Base-by-base conservation (phyloP, 106 monocot genomes). In the Dendrobium chrysotoxum region DNA sequence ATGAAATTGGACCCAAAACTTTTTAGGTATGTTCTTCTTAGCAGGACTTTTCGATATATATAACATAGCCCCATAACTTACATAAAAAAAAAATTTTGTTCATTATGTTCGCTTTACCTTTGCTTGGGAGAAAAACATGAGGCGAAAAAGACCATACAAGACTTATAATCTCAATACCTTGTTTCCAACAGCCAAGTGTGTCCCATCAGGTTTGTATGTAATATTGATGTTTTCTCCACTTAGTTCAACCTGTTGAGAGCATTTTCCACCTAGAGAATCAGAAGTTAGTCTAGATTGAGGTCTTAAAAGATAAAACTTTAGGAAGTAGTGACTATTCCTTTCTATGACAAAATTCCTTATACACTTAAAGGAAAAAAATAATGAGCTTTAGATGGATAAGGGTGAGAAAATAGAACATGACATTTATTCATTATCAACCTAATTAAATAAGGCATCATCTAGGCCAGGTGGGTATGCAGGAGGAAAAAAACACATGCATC, bases 171-270 rank as follows among this genome's bases (percentile, higher is more conserved):
- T 42, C 74, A 72, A 30, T 87, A 98, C 98, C 98, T 93, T 98
- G 85, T 98, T 98, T 67, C 98, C 98, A 79, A 98, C 98, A 67
- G 95, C 98, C 66, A 98, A 75, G 77, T 98, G 86, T 18, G 88
- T 98, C 4, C 92, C 95, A 84, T 95, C 98, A 75, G 91, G 95
- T 77, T 95, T 95, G 88, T 92, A 98, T 75, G 95, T 89, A 73
- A 98, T 95, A 79, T 98, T 98, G 81, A 98, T 98, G 75, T 98
- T 98, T 87, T 98, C 98, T 80, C 98, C 95, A 81, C 95, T 98
- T 81, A 98, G 98, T 85, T 95, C 98, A 53, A 83, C 95, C 58
- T 88, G 89, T 82, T 98, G 98, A 31, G 96, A 87, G 86, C 92
- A 95, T 86, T 98, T 98, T 84, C 98, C 98, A 93, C 92, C 97